Base-by-base conservation (phyloP, 441 rosid species). In the Gossypium lobatum region DNA sequence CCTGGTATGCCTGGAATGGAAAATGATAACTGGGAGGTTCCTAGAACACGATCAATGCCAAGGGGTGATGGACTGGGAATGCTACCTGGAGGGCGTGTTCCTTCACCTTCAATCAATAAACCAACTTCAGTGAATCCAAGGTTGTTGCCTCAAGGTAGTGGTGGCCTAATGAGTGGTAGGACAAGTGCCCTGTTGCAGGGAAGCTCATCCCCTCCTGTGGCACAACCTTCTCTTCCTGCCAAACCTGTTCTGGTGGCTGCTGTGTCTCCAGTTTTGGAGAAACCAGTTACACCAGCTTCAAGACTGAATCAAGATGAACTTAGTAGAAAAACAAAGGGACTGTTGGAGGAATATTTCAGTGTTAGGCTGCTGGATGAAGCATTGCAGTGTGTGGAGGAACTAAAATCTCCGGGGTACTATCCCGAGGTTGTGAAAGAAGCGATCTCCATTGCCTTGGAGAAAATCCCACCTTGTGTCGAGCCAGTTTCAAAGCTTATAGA, bases 1-100 rank as follows among this genome's bases (percentile, higher is more conserved):
- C 97, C 95, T 25, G 97, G 98, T 64, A 85, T 87, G 92, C 96
- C 93, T 23, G 98, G 90, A 59, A 82, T 80, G 28, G 97, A 91
- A 75, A 82, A 73, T 80, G 93, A 91, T 71, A 86, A 91, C 73
- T 92, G 98, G 98, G 97, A 88, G 78, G 76, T 87, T 11, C 90
- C 89, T 0, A 85, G 92, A 72, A 75, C 76, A 59, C 85, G 93
- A 8, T 79, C 97, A 28, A 87, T 87, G 88, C 92, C 92, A 9
- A 88, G 97, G 79, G 96, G 94, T 13, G 96, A 92, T 65, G 88
- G 83, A 63, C 73, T n/a, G n/a, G n/a, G 83, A 0, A 76, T 76
- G 13, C 14, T 75, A 77, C 73, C 84, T 48, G 69, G 78, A 4
- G 87, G 85, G 26, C 89, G 85, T 16, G 72, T 75, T n/a, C 87